phyloP scores from a whole-genome alignment of 805 yeast species.

The Kodamaea sagamina region DNA sequence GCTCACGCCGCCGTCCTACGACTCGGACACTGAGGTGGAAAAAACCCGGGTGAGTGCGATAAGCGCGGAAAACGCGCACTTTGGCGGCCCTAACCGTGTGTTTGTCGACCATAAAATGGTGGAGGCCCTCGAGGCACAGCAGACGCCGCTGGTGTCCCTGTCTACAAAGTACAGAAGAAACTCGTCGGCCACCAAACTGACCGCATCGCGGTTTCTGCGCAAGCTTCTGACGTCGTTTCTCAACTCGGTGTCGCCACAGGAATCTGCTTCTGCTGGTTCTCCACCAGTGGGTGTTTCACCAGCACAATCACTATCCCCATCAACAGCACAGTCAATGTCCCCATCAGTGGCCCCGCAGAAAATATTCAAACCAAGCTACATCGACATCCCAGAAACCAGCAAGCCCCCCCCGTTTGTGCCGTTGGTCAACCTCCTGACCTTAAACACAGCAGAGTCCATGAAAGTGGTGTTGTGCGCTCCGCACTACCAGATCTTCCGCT shows the following conservation, averaged over 20 bases:
- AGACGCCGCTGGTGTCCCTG: not conserved
- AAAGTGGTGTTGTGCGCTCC: slow-evolving; percentile 27
- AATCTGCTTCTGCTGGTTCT: too few relatives aligned
- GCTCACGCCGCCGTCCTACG: slow-evolving; percentile 2
- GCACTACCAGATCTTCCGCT: slow-evolving; percentile 32
- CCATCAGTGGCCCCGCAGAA: not conserved
- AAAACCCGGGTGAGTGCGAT: too few relatives aligned
- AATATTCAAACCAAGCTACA: slow-evolving; percentile 2
- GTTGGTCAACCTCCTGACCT: slow-evolving; percentile 22
- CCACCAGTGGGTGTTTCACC: too few relatives aligned
- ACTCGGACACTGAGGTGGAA: not conserved
- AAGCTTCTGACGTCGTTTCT: not conserved
- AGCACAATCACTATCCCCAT: not conserved
- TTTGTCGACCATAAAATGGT: too few relatives aligned
- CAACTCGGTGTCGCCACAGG: not conserved
- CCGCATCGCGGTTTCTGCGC: slow-evolving; percentile 1
- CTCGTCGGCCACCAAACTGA: not conserved
- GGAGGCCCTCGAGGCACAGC: too few relatives aligned
- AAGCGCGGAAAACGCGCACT: not conserved
- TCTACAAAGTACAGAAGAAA: not conserved
- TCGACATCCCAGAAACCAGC: not conserved
- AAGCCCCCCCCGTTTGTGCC: slow-evolving; percentile 20
- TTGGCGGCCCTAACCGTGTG: too few relatives aligned
- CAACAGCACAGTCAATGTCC: not conserved
- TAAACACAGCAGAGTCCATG: slow-evolving; percentile 30